Evolutionary conservation across 805 yeast species (phyloP), one percentile per base, ranked within the genome.

Genomic region (Kluyveromyces wickerhamii): DNA sequence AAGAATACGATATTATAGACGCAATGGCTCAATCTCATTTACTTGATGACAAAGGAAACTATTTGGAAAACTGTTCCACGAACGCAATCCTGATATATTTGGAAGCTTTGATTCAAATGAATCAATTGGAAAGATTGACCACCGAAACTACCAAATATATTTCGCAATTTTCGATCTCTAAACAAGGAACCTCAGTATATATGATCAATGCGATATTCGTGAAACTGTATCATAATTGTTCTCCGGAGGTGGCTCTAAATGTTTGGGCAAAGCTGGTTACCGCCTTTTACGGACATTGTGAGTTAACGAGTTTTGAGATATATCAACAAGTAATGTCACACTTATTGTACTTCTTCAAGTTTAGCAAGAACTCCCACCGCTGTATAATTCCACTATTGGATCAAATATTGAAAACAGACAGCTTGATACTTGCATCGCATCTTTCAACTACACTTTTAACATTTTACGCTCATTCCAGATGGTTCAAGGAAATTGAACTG

Each of bases 391-490:
- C 19, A n/a, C 14, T 30, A 11, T 22, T 30, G 9, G 22, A 21
- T 4, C 26, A 18, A 7, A 15, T 30, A n/a, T 7, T 15, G 19
- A 7, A 16, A n/a, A 29, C 32, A 10, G 31, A 42, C 28, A 48
- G 59, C n/a, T 30, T 46, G 6, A 25, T 50, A 2, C 32, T 40
- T 4, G 47, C 50, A n/a, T 51, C 56, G 6, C 60, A 56, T 32
- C 37, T 52, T 11, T 41, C 57, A 2, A 44, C 56, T 7, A 56
- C 60, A 2, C 25, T 57, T 15, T 45, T 57, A 17, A 45, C 37
- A 12, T 23, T 54, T 23, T 34, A 41, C 2, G 17, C 47, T 4
- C 42, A 47, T 23, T 32, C 37, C 13, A 36, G 42, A 18, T 36
- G 38, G 7, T 45, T 45, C 34, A 18, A 20, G 7, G 12, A 31